Percentiles rank a stretch among this genome's conserved stretches.
Evolutionary conservation across 2,329 filamentous ascomycete species (phyloP).

Genomic region (Elsinoe necatrix): DNA sequence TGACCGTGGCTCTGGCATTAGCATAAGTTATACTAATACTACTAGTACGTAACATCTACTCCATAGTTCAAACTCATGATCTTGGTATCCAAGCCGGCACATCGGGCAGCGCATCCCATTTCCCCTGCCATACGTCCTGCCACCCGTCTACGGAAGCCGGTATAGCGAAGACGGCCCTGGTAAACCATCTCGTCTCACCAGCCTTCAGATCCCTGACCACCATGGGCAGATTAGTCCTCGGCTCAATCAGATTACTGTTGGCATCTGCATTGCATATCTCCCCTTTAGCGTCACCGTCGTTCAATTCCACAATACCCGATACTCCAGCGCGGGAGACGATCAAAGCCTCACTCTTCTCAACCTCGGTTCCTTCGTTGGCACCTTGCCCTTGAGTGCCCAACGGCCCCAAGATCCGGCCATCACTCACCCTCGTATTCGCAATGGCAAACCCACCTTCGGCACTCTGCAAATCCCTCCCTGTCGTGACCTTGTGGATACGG

Average conservation of each 20-base stretch:
- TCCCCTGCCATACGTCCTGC: conserved; percentile 47
- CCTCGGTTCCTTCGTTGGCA: conserved; percentile 36
- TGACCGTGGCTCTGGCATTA: too few species aligned
- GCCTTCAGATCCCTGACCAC: conserved; percentile 53
- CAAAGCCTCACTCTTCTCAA: conserved; percentile 30
- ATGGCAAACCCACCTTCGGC: conserved; percentile 71
- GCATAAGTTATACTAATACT: too few species aligned
- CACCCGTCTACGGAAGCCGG: conserved; percentile 48
- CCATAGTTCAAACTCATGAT: too few species aligned
- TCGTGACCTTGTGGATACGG: conserved; percentile 53
- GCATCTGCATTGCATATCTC: conserved; percentile 67
- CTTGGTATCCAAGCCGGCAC: conserved; percentile 23
- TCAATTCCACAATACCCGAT: conserved; percentile 43
- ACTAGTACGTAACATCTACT: too few species aligned
- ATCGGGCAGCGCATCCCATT: conserved; percentile 29
- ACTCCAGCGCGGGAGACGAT: conserved; percentile 43
- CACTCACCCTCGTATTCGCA: conserved; percentile 48
- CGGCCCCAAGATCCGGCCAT: conserved; percentile 47
- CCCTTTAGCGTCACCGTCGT: conserved; percentile 40
- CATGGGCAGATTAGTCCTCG: conserved; percentile 62
- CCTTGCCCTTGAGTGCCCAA: conserved; percentile 27
- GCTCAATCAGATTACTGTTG: conserved; percentile 68
- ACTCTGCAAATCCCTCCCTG: conserved; percentile 55
- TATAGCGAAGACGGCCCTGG: conserved; percentile 63
- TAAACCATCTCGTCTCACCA: conserved; percentile 56